Conservation (phyloP, 2,329 filamentous ascomycete species). For the Colletotrichum sidae region DNA sequence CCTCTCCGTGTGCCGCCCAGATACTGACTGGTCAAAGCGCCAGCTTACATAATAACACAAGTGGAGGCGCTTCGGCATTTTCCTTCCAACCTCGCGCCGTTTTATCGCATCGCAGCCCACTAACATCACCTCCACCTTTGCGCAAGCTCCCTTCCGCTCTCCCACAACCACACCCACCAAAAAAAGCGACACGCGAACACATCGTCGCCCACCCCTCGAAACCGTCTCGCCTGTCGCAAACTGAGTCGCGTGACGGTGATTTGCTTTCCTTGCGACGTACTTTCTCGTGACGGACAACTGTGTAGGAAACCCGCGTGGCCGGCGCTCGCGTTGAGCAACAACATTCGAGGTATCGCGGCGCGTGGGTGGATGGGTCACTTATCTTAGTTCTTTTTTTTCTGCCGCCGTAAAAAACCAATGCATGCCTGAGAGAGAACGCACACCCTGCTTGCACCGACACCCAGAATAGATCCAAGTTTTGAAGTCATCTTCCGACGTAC, state of each 20-base stretch:
- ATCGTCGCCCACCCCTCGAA: constrained; percentile 1
- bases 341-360: constrained; percentile 25
- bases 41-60: constrained; percentile 28
- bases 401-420: constrained; percentile 36
- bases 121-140: constrained; percentile 37
- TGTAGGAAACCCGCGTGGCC: constrained; percentile 17
- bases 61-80: constrained; percentile 36
- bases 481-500: constrained; percentile 7
- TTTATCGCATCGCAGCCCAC: constrained; percentile 35
- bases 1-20: no score
- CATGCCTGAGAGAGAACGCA: constrained; percentile 34
- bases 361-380: constrained; percentile 35
- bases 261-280: constrained; percentile 3
- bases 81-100: constrained; percentile 37
- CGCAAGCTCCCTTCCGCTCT: constrained; percentile 33
- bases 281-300: constrained; percentile 21
- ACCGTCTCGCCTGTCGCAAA: constrained; percentile 22
- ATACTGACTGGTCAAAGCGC: no score
- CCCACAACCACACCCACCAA: constrained; percentile 7
- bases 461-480: constrained; percentile 17
- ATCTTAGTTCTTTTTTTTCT: constrained; percentile 30
- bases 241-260: constrained; percentile 6
- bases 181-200: constrained; percentile 34
- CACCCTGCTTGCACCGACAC: constrained; percentile 17
- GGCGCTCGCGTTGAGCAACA: constrained; percentile 19